phyloP scores from a whole-genome alignment of 495 filamentous ascomycete genomes.

The Aspergillus ostianus region DNA sequence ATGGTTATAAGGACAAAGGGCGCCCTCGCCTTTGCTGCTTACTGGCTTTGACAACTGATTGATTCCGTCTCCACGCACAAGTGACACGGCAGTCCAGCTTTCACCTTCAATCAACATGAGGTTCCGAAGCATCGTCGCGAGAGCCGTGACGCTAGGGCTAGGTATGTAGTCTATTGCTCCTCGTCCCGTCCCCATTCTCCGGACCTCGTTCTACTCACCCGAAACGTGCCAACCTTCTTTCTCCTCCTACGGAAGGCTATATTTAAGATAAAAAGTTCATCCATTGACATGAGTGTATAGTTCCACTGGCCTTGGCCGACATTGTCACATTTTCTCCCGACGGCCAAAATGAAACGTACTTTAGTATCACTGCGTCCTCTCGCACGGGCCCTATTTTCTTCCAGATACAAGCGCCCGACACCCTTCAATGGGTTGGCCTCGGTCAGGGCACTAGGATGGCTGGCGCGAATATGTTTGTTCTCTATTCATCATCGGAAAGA shows the following conservation, averaged over 20 bases:
- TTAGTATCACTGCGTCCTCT: constrained; percentile 32
- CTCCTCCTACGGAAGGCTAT: background rate
- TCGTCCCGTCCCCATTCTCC: too few species aligned
- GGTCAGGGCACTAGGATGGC: constrained; percentile 63
- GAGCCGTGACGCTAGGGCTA: background rate
- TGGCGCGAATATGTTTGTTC: constrained; percentile 65
- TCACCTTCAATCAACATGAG: background rate
- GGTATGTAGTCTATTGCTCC: background rate
- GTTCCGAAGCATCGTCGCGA: background rate
- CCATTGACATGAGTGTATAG: constrained; percentile 4
- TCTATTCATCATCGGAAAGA: constrained; percentile 55
- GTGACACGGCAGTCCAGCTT: background rate
- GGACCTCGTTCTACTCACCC: background rate
- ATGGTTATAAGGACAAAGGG: background rate
- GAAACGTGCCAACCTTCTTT: background rate
- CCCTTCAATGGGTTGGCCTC: constrained; percentile 62
- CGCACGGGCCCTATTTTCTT: constrained; percentile 53
- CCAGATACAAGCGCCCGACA: constrained; percentile 60
- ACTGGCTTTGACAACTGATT: background rate
- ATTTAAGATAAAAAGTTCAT: background rate
- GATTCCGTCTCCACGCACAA: background rate
- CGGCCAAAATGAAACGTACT: constrained; percentile 28
- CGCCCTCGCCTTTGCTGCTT: background rate
- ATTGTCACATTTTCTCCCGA: constrained; percentile 27
- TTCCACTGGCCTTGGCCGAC: constrained; percentile 21